A percentile compares a stretch with the other conserved stretches of the same genome.
phyloP scores from a whole-genome alignment of 179 eudicot species.

The Corrigiola litoralis region DNA sequence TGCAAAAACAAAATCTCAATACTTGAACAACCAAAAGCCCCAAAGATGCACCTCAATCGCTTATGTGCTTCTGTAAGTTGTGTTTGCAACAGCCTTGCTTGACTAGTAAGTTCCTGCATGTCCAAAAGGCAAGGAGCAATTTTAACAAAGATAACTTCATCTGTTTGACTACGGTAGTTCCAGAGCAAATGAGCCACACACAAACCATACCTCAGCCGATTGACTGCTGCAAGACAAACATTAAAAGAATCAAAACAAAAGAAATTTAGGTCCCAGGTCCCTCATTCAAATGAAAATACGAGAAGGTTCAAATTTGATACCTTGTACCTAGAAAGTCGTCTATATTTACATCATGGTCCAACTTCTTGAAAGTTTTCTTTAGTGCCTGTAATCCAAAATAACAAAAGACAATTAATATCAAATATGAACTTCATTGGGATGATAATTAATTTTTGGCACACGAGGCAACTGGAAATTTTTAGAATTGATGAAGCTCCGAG shows the following conservation, averaged over 20 bases:
- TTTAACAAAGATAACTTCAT: neutral
- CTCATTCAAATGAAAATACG: neutral
- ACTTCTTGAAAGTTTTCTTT: slow-evolving; percentile 92
- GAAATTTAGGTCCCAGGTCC: slow-evolving; percentile 27
- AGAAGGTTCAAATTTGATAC: slow-evolving; percentile 30
- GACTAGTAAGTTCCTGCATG: slow-evolving; percentile 58
- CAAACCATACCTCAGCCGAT: slow-evolving; percentile 60
- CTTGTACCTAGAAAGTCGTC: slow-evolving; percentile 79
- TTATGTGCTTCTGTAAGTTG: slow-evolving; percentile 60
- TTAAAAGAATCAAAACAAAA: slow-evolving; percentile 12
- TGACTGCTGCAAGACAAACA: slow-evolving; percentile 64
- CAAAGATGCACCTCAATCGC: slow-evolving; percentile 56
- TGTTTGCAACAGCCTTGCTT: slow-evolving; percentile 50
- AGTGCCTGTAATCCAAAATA: slow-evolving; percentile 40
- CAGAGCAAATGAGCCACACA: neutral
- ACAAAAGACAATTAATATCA: neutral
- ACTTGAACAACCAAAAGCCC: slow-evolving; percentile 9
- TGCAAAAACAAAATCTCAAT: neutral
- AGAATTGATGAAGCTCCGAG: neutral
- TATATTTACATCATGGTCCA: slow-evolving; percentile 86
- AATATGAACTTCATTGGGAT: no score
- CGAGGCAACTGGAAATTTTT: neutral
- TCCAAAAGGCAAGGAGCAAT: slow-evolving; percentile 7
- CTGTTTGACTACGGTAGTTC: neutral
- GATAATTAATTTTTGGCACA: no score